Evolutionary conservation across 2,329 filamentous ascomycete species (phyloP), one percentile per base, ranked within the genome.

Genomic region (Pseudocercospora fijiensis): DNA sequence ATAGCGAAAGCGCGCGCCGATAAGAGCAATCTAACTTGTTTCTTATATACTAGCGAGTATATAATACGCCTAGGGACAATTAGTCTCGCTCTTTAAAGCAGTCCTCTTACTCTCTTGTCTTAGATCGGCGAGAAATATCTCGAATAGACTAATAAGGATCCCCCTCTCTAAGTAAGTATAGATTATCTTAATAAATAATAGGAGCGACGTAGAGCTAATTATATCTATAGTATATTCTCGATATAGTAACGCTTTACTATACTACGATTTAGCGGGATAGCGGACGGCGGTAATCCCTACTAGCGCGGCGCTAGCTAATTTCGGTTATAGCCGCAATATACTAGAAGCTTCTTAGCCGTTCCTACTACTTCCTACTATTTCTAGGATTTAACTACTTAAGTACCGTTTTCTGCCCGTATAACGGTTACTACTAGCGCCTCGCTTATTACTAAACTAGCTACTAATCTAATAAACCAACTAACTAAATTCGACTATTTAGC

Each of bases 121-220:
- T 62, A 43, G 43, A 77, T 85, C 26, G 81, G 80, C 3, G 84
- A 85, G 65, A 86, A 85, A 70, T 82, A 82, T 60, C 71, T 84
- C 0, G 79, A 78, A 1, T 86, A 83, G 83, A 75, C 75, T 1
- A 83, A 85, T 64, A 68, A 75, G 16, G 55, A 57, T 41, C 28
- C 55, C 3, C 55, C 55, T 16, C 24, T 58, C 4, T 2, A 43
- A 7, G 52, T 37, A n/a, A 28, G 52, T 26, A 30, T 11, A 4
- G 5, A 24, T 1, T 4, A 18, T 13, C 4, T 20, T 52, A 13
- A 16, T 37, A 52, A 24, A 28, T 30, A 10, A 3, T 2, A 13
- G 10, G 22, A 16, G 18, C 2, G 1, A 3, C 13, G 33, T 8
- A 37, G 33, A 24, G 56, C 56, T 58, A 81, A 4, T 78, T 78